Evolutionary conservation across 1,284 basidiomycete genomes (phyloP), one percentile per base, ranked within the genome.

Genomic region (Ganoderma boninense): DNA sequence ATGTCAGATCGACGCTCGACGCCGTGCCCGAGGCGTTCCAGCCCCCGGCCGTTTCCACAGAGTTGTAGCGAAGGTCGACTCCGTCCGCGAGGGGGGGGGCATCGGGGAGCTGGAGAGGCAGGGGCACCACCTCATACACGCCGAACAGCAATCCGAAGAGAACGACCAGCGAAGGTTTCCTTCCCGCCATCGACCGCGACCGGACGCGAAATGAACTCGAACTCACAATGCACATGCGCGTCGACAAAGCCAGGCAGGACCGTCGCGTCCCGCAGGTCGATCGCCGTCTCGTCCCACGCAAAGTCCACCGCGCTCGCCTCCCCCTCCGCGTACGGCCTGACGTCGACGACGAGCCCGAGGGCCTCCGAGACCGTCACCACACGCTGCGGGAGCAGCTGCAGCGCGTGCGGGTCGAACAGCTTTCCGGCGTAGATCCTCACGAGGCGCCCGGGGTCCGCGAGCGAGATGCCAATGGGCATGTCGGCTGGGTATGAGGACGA

Each of bases 221-320:
- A 82, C 89, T 79, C 76, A 90, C 90, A 79, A 77, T 91, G 90
- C 23, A 92, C 90, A 79, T 92, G 90, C 1, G 82, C 82, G 74
- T 92, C 90, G n/a, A 92, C 89, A 64, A 92, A 87, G 0, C 90
- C 90, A 23, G 91, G 89, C 2, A 91, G 77, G 4, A 92, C 81
- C 1, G 87, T 89, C 70, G 82, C 74, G 23, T 80, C 76, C n/a
- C 86, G 79, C 54, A 91, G 78, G 78, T 92, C 87, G 60, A 87
- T 82, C 43, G 82, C 68, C 54, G 65, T 35, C 23, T 65, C 70
- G 3, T 70, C 62, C 61, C 64, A 66, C 18, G 63, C 49, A 42
- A 76, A 71, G 56, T 73, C 66, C 16, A 73, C 69, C 11, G 38
- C 60, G 18, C 23, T 40, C 35, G 35, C 35, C 40, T 72, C 62